Conservation (phyloP, 2,329 filamentous ascomycete species). For the Exophiala calicioides region DNA sequence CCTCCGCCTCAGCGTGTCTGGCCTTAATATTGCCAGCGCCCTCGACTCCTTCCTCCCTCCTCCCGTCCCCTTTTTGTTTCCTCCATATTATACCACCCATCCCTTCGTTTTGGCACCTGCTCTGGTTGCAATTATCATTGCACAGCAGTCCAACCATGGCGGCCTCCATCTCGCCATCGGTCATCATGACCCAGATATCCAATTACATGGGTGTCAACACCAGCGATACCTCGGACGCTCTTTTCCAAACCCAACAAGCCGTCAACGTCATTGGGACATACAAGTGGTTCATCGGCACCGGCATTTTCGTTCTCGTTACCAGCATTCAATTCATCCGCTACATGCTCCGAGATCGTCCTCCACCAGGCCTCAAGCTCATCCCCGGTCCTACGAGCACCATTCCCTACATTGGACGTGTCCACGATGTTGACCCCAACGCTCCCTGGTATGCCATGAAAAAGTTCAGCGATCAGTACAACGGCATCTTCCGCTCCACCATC, state of each 20-base stretch:
- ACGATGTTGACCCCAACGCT: constrained; percentile 32
- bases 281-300: constrained; percentile 33
- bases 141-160: constrained; percentile 25
- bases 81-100: constrained; percentile 14
- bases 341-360: constrained; percentile 29
- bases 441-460: constrained; percentile 34
- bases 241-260: constrained; percentile 30
- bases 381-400: constrained; percentile 31
- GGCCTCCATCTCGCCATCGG: constrained; percentile 33
- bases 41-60: constrained; percentile 3
- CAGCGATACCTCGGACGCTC: constrained; percentile 29
- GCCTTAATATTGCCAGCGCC: not conserved
- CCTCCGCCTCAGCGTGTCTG: not conserved
- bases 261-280: constrained; percentile 30
- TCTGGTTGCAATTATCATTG: constrained; percentile 15
- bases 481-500: constrained; percentile 32
- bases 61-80: constrained; percentile 13
- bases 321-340: constrained; percentile 44
- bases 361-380: constrained; percentile 31
- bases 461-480: constrained; percentile 31
- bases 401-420: constrained; percentile 32
- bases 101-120: constrained; percentile 14
- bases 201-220: constrained; percentile 25
- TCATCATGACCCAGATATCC: constrained; percentile 33
- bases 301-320: constrained; percentile 29